Conservation (phyloP, 164 flowering plant genomes). For the Macadamia integrifolia region DNA sequence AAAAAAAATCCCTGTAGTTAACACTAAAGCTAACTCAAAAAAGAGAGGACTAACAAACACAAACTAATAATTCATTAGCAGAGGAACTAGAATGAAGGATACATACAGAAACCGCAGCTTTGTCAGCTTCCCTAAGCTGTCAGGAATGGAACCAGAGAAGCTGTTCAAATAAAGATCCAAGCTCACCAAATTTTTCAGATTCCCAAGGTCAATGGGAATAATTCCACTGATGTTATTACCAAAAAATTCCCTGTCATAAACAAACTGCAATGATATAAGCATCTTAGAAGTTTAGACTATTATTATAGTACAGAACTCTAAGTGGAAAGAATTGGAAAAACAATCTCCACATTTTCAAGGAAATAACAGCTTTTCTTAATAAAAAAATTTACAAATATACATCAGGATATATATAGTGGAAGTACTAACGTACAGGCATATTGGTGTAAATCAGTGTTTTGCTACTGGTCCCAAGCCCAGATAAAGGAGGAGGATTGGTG, state of each 20-base stretch:
- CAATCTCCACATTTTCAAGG: too few relatives aligned
- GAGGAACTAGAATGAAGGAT: slow-evolving; percentile 8
- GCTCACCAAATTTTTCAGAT: slow-evolving; percentile 84
- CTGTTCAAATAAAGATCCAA: slow-evolving; percentile 92
- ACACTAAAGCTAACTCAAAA: background rate
- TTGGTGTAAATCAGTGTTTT: too few relatives aligned
- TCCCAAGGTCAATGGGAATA: slow-evolving; percentile 85
- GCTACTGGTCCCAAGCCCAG: too few relatives aligned
- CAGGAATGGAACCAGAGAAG: slow-evolving; percentile 77
- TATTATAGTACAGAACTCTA: background rate
- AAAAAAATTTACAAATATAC: background rate
- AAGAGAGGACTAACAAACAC: background rate
- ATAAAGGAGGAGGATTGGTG: too few relatives aligned
- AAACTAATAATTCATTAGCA: background rate
- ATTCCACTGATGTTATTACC: slow-evolving; percentile 80
- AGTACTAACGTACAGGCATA: too few relatives aligned
- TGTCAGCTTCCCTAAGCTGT: slow-evolving; percentile 65
- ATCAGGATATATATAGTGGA: too few relatives aligned
- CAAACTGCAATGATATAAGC: background rate
- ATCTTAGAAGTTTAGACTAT: background rate
- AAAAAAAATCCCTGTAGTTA: background rate
- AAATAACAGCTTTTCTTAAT: background rate
- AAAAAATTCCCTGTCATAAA: slow-evolving; percentile 72
- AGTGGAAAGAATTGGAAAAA: too few relatives aligned
- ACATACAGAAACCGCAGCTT: slow-evolving; percentile 87